phyloP scores from a whole-genome alignment of 2,329 filamentous ascomycete species.

The Mollisiaceae sp. region DNA sequence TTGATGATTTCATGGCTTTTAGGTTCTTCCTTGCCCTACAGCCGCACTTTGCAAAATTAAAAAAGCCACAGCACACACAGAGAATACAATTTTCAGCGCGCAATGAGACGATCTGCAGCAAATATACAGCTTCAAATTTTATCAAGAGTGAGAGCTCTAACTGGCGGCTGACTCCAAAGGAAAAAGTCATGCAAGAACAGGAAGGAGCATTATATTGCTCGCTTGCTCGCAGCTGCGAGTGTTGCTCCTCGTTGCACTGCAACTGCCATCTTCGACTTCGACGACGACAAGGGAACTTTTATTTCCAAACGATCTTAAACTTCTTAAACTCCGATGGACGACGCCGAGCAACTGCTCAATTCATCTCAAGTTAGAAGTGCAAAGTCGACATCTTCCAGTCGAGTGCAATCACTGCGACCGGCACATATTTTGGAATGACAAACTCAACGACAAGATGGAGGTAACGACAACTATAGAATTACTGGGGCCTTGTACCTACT shows the following conservation, averaged over 20 bases:
- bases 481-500: background rate
- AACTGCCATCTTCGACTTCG: background rate
- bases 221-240: too few species aligned
- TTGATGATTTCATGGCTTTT: background rate
- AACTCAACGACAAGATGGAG: background rate
- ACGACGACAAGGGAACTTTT: background rate
- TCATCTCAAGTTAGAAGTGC: background rate
- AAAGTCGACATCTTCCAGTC: background rate
- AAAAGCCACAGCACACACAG: background rate
- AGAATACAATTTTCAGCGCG: background rate
- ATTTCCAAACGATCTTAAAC: background rate
- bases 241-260: too few species aligned
- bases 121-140: too few species aligned
- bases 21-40: background rate
- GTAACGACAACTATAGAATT: background rate
- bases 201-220: too few species aligned
- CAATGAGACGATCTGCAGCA: background rate
- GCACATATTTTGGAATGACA: background rate
- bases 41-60: background rate
- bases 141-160: too few species aligned
- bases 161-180: too few species aligned
- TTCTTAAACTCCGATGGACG: background rate
- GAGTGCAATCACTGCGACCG: background rate
- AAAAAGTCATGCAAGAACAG: too few species aligned
- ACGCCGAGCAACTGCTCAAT: conserved; percentile 1